phyloP scores from a whole-genome alignment of 2,329 filamentous ascomycete species.

The Periconia sp. region DNA sequence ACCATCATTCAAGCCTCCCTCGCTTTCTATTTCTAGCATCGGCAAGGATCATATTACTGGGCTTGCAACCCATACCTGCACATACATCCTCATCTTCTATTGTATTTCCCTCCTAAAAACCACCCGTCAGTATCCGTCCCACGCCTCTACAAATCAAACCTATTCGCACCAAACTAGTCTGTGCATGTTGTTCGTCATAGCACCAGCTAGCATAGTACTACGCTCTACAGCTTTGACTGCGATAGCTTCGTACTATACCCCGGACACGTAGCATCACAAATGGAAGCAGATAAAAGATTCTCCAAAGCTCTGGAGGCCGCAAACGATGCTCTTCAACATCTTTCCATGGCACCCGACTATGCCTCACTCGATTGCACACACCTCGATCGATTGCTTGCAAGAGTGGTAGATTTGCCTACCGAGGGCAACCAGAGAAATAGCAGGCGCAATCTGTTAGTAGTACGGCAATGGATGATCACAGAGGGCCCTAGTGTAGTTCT shows the following conservation, averaged over 20 bases:
- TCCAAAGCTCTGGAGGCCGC: constrained; percentile 35
- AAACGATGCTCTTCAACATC: constrained; percentile 38
- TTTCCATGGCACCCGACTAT: constrained; percentile 36
- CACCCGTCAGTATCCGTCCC: constrained; percentile 12
- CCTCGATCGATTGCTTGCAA: constrained; percentile 35
- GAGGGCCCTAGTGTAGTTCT: constrained; percentile 36
- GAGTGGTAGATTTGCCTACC: constrained; percentile 38
- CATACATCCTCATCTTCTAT: constrained; percentile 11
- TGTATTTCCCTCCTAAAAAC: constrained; percentile 12
- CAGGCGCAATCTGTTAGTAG: constrained; percentile 35
- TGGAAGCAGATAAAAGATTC: constrained; percentile 35
- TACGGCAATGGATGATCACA: constrained; percentile 39
- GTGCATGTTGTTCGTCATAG: constrained; percentile 11
- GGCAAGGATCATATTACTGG: constrained; percentile 11
- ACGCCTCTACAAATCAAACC: constrained; percentile 4
- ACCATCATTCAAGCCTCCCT: constrained; percentile 9
- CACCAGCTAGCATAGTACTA: constrained; percentile 10
- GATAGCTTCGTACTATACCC: constrained; percentile 6
- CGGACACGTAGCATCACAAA: constrained; percentile 9
- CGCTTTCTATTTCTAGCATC: constrained; percentile 19
- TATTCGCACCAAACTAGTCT: constrained; percentile 7
- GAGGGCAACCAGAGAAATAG: constrained; percentile 39
- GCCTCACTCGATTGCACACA: constrained; percentile 35
- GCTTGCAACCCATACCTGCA: constrained; percentile 12
- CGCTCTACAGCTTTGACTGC: constrained; percentile 4